phyloP scores from a whole-genome alignment of 2,329 filamentous ascomycete genomes.

The Neonectria ditissima region DNA sequence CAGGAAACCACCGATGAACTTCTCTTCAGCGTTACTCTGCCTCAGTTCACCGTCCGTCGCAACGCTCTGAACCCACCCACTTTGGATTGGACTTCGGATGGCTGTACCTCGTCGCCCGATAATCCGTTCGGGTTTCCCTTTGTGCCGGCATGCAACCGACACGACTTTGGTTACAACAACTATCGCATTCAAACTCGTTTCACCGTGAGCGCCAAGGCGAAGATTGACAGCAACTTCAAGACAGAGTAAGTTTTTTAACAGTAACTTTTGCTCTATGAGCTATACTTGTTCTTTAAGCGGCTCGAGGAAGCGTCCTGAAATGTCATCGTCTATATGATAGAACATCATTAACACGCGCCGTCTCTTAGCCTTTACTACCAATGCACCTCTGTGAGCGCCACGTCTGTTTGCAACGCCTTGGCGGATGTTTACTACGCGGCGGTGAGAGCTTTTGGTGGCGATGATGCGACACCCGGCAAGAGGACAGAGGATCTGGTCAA shows the following conservation, averaged over 20 bases:
- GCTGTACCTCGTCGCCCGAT: constrained; percentile 55
- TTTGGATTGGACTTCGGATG: constrained; percentile 56
- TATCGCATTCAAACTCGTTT: constrained; percentile 62
- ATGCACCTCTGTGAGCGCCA: constrained; percentile 17
- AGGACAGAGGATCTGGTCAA: constrained; percentile 36
- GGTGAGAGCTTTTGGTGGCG: constrained; percentile 52
- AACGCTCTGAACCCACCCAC: constrained; percentile 52
- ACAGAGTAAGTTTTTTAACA: constrained; percentile 50
- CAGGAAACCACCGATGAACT: constrained; percentile 55
- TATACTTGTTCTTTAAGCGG: neutral
- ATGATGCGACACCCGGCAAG: constrained; percentile 43
- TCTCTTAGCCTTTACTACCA: constrained; percentile 23
- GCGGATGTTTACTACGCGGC: constrained; percentile 55
- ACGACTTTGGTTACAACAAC: constrained; percentile 68
- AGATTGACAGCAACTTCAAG: constrained; percentile 62
- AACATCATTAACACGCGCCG: neutral
- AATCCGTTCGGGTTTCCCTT: constrained; percentile 58
- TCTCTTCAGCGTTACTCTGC: constrained; percentile 57
- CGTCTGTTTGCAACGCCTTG: constrained; percentile 33
- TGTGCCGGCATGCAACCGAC: constrained; percentile 59
- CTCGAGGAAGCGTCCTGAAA: neutral
- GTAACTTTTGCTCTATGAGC: neutral
- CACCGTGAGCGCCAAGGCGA: constrained; percentile 52
- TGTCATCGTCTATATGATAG: neutral
- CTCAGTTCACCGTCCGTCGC: constrained; percentile 54